Conservation (phyloP, 371 early-diverging fungal species). For the Mortierella sp. region DNA sequence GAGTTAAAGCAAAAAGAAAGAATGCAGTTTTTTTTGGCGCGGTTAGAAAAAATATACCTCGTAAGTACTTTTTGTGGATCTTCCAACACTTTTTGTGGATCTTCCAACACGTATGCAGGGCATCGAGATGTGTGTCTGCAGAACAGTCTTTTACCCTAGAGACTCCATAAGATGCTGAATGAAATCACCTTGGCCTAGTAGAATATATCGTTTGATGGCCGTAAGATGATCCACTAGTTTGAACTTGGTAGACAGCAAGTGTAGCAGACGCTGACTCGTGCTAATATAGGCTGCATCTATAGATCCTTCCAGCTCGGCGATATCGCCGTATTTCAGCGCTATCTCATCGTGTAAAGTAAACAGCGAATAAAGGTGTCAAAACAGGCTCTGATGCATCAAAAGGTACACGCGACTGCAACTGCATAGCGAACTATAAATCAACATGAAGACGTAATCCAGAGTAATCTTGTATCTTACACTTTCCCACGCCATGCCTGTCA, state of each 20-base stretch:
- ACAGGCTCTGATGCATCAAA: conserved; percentile 1
- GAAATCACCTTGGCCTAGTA: conserved; percentile 97
- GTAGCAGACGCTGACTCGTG: conserved; percentile 79
- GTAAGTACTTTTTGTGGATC: no score
- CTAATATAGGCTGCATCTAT: conserved; percentile 79
- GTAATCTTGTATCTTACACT: conserved; percentile 42
- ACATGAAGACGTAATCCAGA: neutral
- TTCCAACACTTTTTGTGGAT: no score
- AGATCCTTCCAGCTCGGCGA: conserved; percentile 73
- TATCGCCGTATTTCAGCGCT: conserved; percentile 79
- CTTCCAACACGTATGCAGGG: no score
- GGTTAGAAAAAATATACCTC: neutral
- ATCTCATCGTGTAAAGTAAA: neutral
- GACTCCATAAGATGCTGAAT: conserved; percentile 89
- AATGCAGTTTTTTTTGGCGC: no score
- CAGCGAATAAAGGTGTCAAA: neutral
- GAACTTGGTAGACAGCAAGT: conserved; percentile 79
- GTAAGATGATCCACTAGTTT: conserved; percentile 85
- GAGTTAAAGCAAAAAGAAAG: neutral
- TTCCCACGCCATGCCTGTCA: conserved; percentile 50
- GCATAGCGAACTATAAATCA: conserved; percentile 7
- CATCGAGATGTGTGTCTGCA: no score
- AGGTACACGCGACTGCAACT: neutral
- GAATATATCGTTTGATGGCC: conserved; percentile 90
- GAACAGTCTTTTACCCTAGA: conserved; percentile 80